Conservation (phyloP, 140 eudicot species). For the Stevia rebaudiana region DNA sequence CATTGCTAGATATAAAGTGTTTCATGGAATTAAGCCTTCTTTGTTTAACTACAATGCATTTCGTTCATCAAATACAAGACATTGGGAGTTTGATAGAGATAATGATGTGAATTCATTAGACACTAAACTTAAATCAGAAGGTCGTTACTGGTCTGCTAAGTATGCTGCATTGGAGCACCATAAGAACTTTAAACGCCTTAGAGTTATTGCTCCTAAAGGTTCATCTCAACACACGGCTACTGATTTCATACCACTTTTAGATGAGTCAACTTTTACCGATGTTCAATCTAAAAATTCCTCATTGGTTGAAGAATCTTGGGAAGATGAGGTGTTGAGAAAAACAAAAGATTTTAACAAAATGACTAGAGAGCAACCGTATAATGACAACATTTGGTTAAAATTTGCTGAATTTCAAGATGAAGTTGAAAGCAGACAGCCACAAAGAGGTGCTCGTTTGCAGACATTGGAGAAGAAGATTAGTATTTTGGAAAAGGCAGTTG, state of each 20-base stretch:
- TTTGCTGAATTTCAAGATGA: constrained; percentile 92
- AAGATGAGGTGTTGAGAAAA: constrained; percentile 77
- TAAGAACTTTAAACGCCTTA: constrained; percentile 63
- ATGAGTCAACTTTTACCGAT: constrained; percentile 26
- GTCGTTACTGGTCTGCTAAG: constrained; percentile 94
- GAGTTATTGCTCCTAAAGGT: constrained; percentile 46
- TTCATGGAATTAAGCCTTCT: constrained; percentile 31
- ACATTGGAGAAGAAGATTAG: constrained; percentile 92
- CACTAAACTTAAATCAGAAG: constrained; percentile 53
- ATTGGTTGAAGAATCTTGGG: constrained; percentile 90
- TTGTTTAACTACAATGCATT: constrained; percentile 15
- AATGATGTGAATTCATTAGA: constrained; percentile 66
- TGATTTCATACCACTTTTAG: constrained; percentile 59
- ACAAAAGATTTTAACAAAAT: constrained; percentile 75
- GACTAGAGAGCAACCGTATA: constrained; percentile 80
- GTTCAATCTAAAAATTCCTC: constrained; percentile 22
- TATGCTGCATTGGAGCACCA: constrained; percentile 71
- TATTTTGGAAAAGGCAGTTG: constrained; percentile 83
- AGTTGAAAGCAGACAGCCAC: constrained; percentile 78
- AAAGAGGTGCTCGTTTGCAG: constrained; percentile 89
- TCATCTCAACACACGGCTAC: constrained; percentile 7
- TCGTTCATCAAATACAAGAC: constrained; percentile 15
- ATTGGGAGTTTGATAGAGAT: constrained; percentile 48
- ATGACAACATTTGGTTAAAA: constrained; percentile 57
- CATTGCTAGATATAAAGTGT: constrained; percentile 70